phyloP scores from a whole-genome alignment of 2,329 filamentous ascomycete genomes.

The Aspergillus jensenii region DNA sequence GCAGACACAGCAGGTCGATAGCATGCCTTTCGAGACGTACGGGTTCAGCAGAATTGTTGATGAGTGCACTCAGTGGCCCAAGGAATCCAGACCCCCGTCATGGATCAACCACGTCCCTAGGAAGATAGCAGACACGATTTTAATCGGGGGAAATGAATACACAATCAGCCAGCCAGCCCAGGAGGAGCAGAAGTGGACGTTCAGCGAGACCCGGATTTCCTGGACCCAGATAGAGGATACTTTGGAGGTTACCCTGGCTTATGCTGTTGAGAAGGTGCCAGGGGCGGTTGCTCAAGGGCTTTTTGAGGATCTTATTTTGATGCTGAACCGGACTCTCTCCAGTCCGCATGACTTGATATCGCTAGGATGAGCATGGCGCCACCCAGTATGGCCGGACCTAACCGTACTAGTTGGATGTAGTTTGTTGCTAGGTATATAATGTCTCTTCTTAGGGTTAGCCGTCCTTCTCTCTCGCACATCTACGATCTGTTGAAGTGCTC shows the following conservation, averaged over 20 bases:
- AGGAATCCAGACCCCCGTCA: neutral
- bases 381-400: too few species aligned
- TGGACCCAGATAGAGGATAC: neutral
- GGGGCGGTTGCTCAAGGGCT: neutral
- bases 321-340: neutral
- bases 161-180: constrained; percentile 11
- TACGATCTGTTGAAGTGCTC: too few species aligned
- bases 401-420: too few species aligned
- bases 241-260: neutral
- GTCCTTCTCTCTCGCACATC: too few species aligned
- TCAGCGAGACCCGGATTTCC: neutral
- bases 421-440: too few species aligned
- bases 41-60: neutral
- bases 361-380: too few species aligned
- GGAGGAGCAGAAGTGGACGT: constrained; percentile 1
- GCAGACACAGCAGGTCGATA: neutral
- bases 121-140: neutral
- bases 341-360: too few species aligned
- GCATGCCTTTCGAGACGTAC: neutral
- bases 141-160: neutral
- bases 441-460: too few species aligned
- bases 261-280: neutral
- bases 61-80: neutral
- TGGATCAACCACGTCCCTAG: neutral
- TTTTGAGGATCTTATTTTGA: neutral